Base-by-base conservation (phyloP, 192 early-diverging fungal genomes). In the Coemansia nantahalensis region DNA sequence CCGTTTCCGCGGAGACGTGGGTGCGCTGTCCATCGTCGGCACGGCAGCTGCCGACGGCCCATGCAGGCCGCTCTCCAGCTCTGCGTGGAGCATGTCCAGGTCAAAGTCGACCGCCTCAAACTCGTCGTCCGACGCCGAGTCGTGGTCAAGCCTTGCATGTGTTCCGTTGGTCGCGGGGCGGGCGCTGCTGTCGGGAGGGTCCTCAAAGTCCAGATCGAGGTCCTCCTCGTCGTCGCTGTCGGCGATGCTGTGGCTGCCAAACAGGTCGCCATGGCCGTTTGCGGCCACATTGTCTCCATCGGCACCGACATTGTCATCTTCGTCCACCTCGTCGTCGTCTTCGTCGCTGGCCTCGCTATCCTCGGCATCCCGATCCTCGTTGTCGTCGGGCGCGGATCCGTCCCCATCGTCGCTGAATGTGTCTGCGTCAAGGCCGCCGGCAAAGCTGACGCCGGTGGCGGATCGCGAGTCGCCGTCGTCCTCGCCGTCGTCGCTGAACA, bases 91-190 rank as follows among this genome's bases (percentile, higher is more conserved):
- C 38, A 39, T 23, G 16, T 59, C 51, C 47, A 59, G 24, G 47
- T 51, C 56, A 56, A 69, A 54, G 11, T 76, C 73, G 8, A 77
- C 67, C 32, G 65, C 58, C 28, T 77, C 74, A 54, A 77, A 77
- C 44, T 66, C 73, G 19, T 77, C 74, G 23, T 69, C 67, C 5
- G 66, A 69, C 14, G 61, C 62, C 30, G 73, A 77, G 9, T 59
- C 69, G n/a, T 60, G 58, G n/a, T 73, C 64, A 5, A 28, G 3
- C 26, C 7, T 28, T 28, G 26, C 26, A 18, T 42, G 39, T 8
- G 57, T 50, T 13, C 52, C 63, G 15, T 58, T 65, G 30, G 51
- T 54, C 21, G 44, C 35, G 10, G 23, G 10, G 31, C 8, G 23
- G 16, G 39, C 31, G 16, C 39, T 11, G 32, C 22, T 40, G 16